Evolutionary conservation across 805 yeast genomes (phyloP).

Genomic region (Soucietia sequanensis): DNA sequence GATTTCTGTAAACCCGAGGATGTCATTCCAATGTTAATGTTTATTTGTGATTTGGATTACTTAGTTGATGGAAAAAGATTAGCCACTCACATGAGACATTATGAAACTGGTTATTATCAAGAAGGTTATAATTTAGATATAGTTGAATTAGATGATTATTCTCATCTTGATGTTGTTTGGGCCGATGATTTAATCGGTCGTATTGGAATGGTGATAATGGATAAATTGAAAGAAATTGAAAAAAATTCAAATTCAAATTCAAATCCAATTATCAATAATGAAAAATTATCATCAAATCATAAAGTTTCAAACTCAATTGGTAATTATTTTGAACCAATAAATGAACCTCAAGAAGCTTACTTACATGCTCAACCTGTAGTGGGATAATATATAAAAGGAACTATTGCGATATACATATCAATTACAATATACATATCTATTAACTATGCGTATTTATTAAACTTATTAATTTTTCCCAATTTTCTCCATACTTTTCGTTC

Average conservation of each 20-base stretch:
- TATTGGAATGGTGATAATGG: slow-evolving; percentile 49
- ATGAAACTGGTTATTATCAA: slow-evolving; percentile 49
- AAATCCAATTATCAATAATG: too few species aligned
- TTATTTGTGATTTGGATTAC: slow-evolving; percentile 71
- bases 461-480: background rate
- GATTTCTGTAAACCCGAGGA: slow-evolving; percentile 28
- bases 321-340: too few species aligned
- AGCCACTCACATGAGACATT: slow-evolving; percentile 57
- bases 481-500: background rate
- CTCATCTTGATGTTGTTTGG: slow-evolving; percentile 93
- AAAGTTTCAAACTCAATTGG: too few species aligned
- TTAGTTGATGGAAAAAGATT: slow-evolving; percentile 76
- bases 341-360: too few species aligned
- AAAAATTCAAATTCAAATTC: too few species aligned
- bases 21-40: slow-evolving; percentile 58
- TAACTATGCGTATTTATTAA: background rate
- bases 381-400: too few species aligned
- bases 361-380: too few species aligned
- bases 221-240: slow-evolving; percentile 6
- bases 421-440: too few species aligned
- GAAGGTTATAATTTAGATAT: slow-evolving; percentile 35
- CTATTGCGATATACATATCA: too few species aligned
- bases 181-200: slow-evolving; percentile 69
- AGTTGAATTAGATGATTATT: slow-evolving; percentile 57
- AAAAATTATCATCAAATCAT: too few species aligned